Percentiles rank a stretch among this genome's conserved stretches.
Conservation (phyloP, 441 rosid species). For the Pelargonium citronellum region DNA sequence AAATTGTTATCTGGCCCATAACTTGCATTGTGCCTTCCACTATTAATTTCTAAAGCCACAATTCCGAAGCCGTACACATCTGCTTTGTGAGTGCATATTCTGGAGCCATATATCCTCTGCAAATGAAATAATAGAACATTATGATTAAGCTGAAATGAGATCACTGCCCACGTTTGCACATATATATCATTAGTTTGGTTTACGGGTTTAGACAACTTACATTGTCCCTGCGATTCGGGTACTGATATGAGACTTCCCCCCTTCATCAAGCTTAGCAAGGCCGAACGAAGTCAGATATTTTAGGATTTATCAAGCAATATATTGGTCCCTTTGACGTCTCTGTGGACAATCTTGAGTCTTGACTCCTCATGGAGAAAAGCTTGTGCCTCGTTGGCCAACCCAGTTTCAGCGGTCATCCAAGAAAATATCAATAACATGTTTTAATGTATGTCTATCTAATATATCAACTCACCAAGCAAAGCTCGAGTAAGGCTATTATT, state of each 20-base stretch:
- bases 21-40: conserved; percentile 45
- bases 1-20: conserved; percentile 38
- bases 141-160: background rate
- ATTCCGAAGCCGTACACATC: conserved; percentile 69
- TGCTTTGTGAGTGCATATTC: conserved; percentile 66
- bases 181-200: no score
- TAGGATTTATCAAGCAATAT: conserved; percentile 52
- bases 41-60: conserved; percentile 49
- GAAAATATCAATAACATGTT: conserved; percentile 7
- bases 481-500: conserved; percentile 59
- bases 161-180: no score
- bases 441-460: background rate
- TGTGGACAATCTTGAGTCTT: conserved; percentile 53
- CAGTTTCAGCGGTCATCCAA: conserved; percentile 27
- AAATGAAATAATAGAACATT: background rate
- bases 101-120: conserved; percentile 79
- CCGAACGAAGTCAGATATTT: conserved; percentile 73
- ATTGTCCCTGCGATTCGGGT: conserved; percentile 65
- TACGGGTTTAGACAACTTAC: conserved; percentile 17
- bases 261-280: conserved; percentile 55
- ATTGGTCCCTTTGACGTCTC: conserved; percentile 68
- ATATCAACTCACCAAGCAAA: conserved; percentile 39
- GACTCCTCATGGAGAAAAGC: conserved; percentile 62
- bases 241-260: conserved; percentile 50
- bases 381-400: conserved; percentile 51